Evolutionary conservation across 2,329 filamentous ascomycete genomes (phyloP), one percentile per base, ranked within the genome.

Genomic region (Aquanectria penicillioides): DNA sequence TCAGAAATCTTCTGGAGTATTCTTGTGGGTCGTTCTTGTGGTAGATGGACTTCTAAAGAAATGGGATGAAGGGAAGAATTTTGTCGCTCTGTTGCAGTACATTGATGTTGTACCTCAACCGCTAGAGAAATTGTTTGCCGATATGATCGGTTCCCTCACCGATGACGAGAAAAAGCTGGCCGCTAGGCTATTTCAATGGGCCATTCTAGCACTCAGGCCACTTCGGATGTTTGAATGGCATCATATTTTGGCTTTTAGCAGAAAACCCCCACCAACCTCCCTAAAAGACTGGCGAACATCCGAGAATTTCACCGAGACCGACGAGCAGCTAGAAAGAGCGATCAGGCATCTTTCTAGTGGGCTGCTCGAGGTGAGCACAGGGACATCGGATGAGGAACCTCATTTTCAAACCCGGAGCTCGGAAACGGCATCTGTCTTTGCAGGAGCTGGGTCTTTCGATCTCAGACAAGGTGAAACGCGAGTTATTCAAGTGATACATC

Each of bases 221-320:
- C 22, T 66, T 1, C 46, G 60, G 0, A 22, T 66, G n/a, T 23
- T 60, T 6, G 57, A 66, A 12, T 66, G 61, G 64, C 53, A 65
- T 33, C 63, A 66, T 2, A 34, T 65, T 2, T 2, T 66, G 1
- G 64, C 57, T 0, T 66, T 66, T 7, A 53, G 60, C 9, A 40
- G 12, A 3, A 1, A 15, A 2, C 37, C 53, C 0, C 3, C n/a
- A 0, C 60, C 57, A 4, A 20, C 11, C 0, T 65, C 64, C 0
- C 40, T 65, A 0, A 1, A 4, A 0, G n/a, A 41, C 0, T 66
- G 60, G 64, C 37, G 55, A 4, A 3, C 7, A 0, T 66, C 62
- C 0, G n/a, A 37, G 0, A 6, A 29, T 1, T 60, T 51, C 3
- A 63, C 57, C 0, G 41, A 49, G 4, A 60, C 13, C 2, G 63